These are phyloP conservation scores for Populus pruinosa DNA, from an alignment of 345 rosid species.

Conservation along the genomic window DNA sequence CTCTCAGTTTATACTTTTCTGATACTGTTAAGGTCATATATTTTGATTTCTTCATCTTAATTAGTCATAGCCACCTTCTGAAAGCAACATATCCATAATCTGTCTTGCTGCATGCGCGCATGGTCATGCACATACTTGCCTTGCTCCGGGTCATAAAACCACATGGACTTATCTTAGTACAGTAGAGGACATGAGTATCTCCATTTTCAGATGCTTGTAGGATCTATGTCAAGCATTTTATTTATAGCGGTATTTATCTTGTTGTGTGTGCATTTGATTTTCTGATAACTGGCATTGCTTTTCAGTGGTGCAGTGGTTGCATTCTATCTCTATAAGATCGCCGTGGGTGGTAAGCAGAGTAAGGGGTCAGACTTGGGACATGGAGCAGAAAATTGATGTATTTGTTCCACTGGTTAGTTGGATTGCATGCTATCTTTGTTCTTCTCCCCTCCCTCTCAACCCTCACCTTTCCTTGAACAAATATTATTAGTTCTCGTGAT, in stretches of 20 bases:
- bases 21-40: neutral
- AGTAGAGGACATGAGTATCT: neutral
- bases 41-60: neutral
- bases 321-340: slow-evolving; percentile 65
- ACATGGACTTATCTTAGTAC: neutral
- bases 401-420: slow-evolving; percentile 17
- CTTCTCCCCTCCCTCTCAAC: neutral
- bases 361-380: slow-evolving; percentile 37
- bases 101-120: neutral
- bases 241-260: neutral
- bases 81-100: neutral
- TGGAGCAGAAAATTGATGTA: slow-evolving; percentile 36
- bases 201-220: neutral
- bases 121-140: neutral
- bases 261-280: neutral
- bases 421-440: neutral
- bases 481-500: neutral
- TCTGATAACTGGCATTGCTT: slow-evolving; percentile 13
- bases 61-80: neutral
- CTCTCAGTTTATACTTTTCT: neutral
- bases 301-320: slow-evolving; percentile 74
- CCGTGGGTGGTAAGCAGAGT: slow-evolving; percentile 24
- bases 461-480: neutral
- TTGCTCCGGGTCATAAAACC: neutral
- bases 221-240: neutral